Evolutionary conservation across 1,139 yeast species (phyloP), one percentile per base, ranked within the genome.

Genomic region (Saccharomyces uvarum): DNA sequence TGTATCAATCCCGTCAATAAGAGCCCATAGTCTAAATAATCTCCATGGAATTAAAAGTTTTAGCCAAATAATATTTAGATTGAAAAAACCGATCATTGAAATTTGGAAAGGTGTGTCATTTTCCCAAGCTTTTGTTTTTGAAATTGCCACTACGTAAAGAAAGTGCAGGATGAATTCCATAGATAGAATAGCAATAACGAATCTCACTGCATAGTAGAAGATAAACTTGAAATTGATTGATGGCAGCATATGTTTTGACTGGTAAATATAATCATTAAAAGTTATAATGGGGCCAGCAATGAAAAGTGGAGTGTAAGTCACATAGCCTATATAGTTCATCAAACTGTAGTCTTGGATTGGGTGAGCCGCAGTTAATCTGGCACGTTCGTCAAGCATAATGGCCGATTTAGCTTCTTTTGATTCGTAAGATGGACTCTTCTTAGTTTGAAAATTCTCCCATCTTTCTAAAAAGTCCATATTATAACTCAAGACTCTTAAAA

Each of bases 41-140:
- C 99, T 79, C 99, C 99, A 93, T 1, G 99, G 99, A 54, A 93
- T 85, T 56, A 95, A 77, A 47, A 93, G 77, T 71, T 91, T 86
- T 60, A 93, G 77, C 98, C 99, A 93, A 54, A 93, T 88, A 52
- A 93, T 81, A 65, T 88, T 90, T 63, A 93, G 77, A 65, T 89
- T 90, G 76, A 91, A 88, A 63, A 89, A 74, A 0, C 97, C 98
- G 67, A 93, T 80, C 98, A 93, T 91, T 7, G 96, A 86, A 55
- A 91, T 84, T 70, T 93, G 96, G 70, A 90, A 88, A 5, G 98
- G 97, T 0, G 96, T 77, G 63, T 88, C 87, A 7, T 88, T 89
- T 14, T 79, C 79, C 97, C 98, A 93, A 1, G 97, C 96, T 61
- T 87, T 82, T 1, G 93, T 81, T 57, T 74, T 74, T 1, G 97